Base-by-base conservation (phyloP, 129 eudicot species). In the Solidago caesia region DNA sequence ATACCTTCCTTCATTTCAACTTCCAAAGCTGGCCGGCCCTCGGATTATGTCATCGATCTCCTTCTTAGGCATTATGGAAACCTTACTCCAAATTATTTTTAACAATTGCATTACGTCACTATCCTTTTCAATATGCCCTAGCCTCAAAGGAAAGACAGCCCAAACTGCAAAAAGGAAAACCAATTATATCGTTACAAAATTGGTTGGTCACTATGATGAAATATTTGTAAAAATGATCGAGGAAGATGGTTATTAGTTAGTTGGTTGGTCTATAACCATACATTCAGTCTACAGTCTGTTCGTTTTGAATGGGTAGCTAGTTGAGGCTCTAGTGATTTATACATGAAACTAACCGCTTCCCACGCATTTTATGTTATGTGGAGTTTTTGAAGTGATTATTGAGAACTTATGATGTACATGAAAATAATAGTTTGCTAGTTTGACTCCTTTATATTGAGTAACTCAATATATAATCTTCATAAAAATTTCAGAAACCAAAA, bases 1-100 rank as follows among this genome's bases (percentile, higher is more conserved):
- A 33, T 33, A 33, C 3, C 39, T 33, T 33, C 39, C 39, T 33
- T 33, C 39, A 3, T 33, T 33, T 33, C 3, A 33, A 1, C 39
- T 33, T 33, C 39, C 0, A 3, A 33, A 27, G 39, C 39, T 60
- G 2, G 56, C 56, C 74, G 2, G 56, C 56, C 74, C 88, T 81
- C 82, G 41, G 69, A 60, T 16, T 51, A 77, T 56, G 45, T 47
- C 48, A 81, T n/a, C 82, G 57, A 68, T 10, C 39, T 48, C 8
- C 9, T 51, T 5, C 56, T 77, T 76, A 65, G 73, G 48, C 66
- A 16, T 42, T 59, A 44, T 70, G 51, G 58, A 0, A 74, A 44
- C 16, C 56, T 78, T 70, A 67, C 57, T 10, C 79, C 73, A 67
- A 27, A 75, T 4, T 59, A 59, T 44, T 44, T 29, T 73, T 59